Evolutionary conservation across 2,329 filamentous ascomycete genomes (phyloP), one percentile per base, ranked within the genome.

Genomic region (Fusarium staphyleae): DNA sequence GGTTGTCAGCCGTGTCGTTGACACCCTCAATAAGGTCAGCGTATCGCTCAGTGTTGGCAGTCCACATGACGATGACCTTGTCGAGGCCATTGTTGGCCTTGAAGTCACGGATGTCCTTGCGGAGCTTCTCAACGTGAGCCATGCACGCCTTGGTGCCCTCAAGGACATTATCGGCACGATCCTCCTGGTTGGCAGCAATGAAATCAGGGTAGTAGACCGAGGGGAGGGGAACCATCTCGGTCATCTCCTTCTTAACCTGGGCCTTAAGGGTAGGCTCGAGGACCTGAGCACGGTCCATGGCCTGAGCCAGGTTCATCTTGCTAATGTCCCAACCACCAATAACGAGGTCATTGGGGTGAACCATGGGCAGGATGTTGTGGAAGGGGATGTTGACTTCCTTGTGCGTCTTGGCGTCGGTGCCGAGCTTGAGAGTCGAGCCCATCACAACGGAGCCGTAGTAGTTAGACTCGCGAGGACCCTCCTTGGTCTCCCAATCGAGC

Each of bases 141-240:
- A 80, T 87, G 74, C 81, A 91, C 62, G 93, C 93, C 80, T 95
- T 96, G 75, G 81, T 84, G 45, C 95, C 95, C 59, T 89, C 79
- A 41, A 98, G 75, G 60, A 96, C 70, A 70, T 99, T 98, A 78
- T 99, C 92, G 63, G 93, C 95, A 70, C 95, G 90, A 71, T 93
- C 92, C 75, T 95, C 93, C 79, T 99, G 95, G 81, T 99, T 99
- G 73, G 95, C 90, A 64, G 95, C 95, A 71, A 99, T 99, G 81
- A 99, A 99, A 77, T 98, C 95, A 1, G 95, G 95, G 76, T 99
- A 99, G 85, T 99, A 99, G 78, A 98, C 89, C 76, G 90, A 93
- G 18, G 92, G 93, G 60, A 98, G 85, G 24, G 95, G 95, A 67
- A 88, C 87, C 87, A 98, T 90, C 67, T 81, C 80, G 57, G 87